A percentile compares a stretch with the other conserved stretches of the same genome.
phyloP scores from a whole-genome alignment of 176 grass and related monocot genomes.

The Aechmea fasciata region DNA sequence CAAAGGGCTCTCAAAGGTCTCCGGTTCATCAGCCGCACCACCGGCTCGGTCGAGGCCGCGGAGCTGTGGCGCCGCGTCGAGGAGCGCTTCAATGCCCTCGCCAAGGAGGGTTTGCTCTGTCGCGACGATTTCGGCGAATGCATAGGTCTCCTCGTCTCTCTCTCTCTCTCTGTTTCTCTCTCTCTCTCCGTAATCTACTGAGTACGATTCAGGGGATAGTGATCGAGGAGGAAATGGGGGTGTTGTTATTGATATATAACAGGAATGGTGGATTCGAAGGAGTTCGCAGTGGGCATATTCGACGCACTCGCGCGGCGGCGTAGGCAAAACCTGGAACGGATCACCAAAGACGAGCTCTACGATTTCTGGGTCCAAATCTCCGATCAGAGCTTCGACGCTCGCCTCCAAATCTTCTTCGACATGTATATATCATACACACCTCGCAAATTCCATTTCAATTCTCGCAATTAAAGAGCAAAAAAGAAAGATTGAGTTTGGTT shows the following conservation, averaged over 20 bases:
- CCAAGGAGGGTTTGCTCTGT: constrained; percentile 65
- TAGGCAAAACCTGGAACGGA: constrained; percentile 73
- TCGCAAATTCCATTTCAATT: too few relatives aligned
- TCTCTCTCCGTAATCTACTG: constrained; percentile 6
- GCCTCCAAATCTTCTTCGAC: constrained; percentile 99
- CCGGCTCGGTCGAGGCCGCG: constrained; percentile 42
- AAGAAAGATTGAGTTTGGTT: neutral
- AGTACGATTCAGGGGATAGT: too few relatives aligned
- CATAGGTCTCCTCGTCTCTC: constrained; percentile 52
- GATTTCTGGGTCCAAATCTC: constrained; percentile 99
- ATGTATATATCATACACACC: constrained; percentile 70
- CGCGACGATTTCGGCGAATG: constrained; percentile 98
- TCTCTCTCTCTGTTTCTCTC: neutral
- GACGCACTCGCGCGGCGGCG: constrained; percentile 71
- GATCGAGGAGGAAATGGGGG: neutral
- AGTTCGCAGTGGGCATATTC: constrained; percentile 88
- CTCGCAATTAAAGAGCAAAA: too few relatives aligned
- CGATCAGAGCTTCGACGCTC: constrained; percentile 98
- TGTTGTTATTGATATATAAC: neutral
- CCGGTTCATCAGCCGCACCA: constrained; percentile 94
- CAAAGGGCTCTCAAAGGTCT: constrained; percentile 80
- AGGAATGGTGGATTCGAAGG: constrained; percentile 98
- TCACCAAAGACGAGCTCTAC: constrained; percentile 89
- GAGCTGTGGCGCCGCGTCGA: constrained; percentile 81
- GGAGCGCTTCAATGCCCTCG: constrained; percentile 52